phyloP scores from a whole-genome alignment of 805 yeast genomes.

The Cyberlindnera amylophila region DNA sequence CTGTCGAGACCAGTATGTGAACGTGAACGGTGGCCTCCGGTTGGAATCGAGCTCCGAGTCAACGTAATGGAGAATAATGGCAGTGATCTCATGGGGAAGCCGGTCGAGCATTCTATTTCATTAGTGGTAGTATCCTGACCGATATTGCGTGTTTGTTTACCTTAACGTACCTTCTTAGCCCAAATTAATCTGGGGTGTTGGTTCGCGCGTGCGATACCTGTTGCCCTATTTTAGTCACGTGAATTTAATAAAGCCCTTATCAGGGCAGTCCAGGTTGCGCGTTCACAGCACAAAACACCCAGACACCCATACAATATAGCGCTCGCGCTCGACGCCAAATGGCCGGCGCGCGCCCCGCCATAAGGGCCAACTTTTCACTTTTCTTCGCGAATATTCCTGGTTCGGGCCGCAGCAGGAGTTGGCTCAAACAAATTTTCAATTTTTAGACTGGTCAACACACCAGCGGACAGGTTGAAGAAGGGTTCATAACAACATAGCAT shows the following conservation, averaged over 20 bases:
- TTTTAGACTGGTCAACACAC: conserved; percentile 22
- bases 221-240: conserved; percentile 9
- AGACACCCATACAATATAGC: conserved; percentile 2
- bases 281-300: conserved; percentile 4
- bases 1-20: conserved; percentile 4
- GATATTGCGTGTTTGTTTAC: background rate
- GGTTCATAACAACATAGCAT: conserved; percentile 10
- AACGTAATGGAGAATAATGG: conserved; percentile 1
- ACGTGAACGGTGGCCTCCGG: conserved; percentile 14
- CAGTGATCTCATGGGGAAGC: conserved; percentile 14
- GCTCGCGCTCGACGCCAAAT: background rate
- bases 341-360: background rate
- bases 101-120: conserved; percentile 9
- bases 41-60: conserved; percentile 2
- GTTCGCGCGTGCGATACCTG: background rate
- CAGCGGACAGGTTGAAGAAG: conserved; percentile 14
- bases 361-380: conserved; percentile 4
- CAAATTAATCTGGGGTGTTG: background rate
- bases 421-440: conserved; percentile 17
- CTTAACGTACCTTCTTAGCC: background rate
- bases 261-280: conserved; percentile 1
- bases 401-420: conserved; percentile 8
- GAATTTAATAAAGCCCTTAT: conserved; percentile 4
- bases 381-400: conserved; percentile 9
- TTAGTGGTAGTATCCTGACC: background rate